phyloP scores from a whole-genome alignment of 2,329 filamentous ascomycete genomes.

The Amphichorda felina region DNA sequence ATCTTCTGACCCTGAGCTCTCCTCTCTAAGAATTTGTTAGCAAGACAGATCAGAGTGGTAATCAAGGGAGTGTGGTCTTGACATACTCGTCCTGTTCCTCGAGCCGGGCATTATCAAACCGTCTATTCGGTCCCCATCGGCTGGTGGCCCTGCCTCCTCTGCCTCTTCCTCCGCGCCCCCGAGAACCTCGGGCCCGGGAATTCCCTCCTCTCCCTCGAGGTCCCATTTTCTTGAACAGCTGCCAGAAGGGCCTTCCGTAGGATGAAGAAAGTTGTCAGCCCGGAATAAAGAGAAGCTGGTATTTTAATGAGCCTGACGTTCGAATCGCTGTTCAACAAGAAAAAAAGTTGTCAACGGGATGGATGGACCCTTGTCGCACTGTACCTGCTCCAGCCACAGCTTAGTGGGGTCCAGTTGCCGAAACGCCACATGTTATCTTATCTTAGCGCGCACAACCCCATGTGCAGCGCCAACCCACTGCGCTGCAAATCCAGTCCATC shows the following conservation, averaged over 20 bases:
- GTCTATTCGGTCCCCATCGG: slow-evolving; percentile 22
- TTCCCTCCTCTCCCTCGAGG: slow-evolving; percentile 20
- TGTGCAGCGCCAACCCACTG: too few relatives aligned
- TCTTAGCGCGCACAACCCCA: slow-evolving; percentile 44
- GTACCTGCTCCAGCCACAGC: slow-evolving; percentile 9
- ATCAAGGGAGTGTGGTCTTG: too few relatives aligned
- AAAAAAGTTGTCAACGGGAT: slow-evolving; percentile 7
- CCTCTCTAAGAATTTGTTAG: neutral
- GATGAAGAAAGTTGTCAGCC: too few relatives aligned
- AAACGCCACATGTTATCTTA: slow-evolving; percentile 31
- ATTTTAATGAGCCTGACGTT: too few relatives aligned
- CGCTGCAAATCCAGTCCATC: slow-evolving; percentile 16
- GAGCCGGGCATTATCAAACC: slow-evolving; percentile 21
- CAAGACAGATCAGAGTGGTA: too few relatives aligned
- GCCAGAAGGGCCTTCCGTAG: too few relatives aligned
- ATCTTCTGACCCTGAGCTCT: slow-evolving; percentile 2
- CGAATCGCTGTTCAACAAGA: too few relatives aligned
- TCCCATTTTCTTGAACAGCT: slow-evolving; percentile 8
- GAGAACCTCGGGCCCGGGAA: slow-evolving; percentile 18
- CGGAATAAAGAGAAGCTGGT: too few relatives aligned
- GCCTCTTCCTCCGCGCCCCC: slow-evolving; percentile 13
- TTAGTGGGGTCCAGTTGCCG: slow-evolving; percentile 14
- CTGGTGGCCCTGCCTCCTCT: slow-evolving; percentile 19
- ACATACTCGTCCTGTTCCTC: slow-evolving; percentile 24
- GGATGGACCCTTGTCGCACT: slow-evolving; percentile 6